These are phyloP conservation scores for Picea glauca DNA, from an alignment of 75 land plant genomes.

Conservation along the genomic window DNA sequence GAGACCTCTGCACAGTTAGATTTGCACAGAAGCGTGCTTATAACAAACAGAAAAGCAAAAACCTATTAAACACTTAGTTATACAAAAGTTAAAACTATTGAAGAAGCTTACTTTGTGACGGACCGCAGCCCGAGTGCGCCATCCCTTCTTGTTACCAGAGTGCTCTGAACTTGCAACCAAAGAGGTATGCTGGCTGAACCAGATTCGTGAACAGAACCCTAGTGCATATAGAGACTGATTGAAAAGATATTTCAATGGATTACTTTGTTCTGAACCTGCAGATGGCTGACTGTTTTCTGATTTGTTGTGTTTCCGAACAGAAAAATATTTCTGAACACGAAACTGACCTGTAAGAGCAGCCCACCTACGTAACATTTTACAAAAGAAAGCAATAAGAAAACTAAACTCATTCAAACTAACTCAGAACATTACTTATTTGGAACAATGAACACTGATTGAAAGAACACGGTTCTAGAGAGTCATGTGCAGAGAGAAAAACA, in stretches of 20 bases:
- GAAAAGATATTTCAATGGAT: slow-evolving; percentile 9
- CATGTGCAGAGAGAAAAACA: not conserved
- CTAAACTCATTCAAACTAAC: not conserved
- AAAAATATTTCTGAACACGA: slow-evolving; percentile 7
- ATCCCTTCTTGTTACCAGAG: slow-evolving; percentile 2
- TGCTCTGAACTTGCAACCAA: slow-evolving; percentile 8
- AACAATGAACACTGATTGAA: not conserved
- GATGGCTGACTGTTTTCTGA: slow-evolving; percentile 3
- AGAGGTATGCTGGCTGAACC: slow-evolving; percentile 21
- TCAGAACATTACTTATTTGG: not conserved
- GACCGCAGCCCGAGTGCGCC: not conserved
- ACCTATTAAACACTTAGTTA: not conserved
- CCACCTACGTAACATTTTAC: slow-evolving; percentile 7
- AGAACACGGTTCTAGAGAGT: not conserved
- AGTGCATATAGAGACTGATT: slow-evolving; percentile 30
- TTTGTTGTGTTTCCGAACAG: not conserved
- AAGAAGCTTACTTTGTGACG: not conserved
- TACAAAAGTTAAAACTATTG: not conserved
- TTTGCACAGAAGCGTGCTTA: not conserved
- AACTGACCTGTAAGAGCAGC: slow-evolving; percentile 9
- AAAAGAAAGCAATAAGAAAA: slow-evolving; percentile 1
- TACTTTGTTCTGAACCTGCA: slow-evolving; percentile 4
- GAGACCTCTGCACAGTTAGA: not conserved
- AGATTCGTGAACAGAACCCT: slow-evolving; percentile 22
- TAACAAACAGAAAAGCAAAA: not conserved